phyloP scores from a whole-genome alignment of 2,329 filamentous ascomycete genomes.

The Pestalotiopsis fici region DNA sequence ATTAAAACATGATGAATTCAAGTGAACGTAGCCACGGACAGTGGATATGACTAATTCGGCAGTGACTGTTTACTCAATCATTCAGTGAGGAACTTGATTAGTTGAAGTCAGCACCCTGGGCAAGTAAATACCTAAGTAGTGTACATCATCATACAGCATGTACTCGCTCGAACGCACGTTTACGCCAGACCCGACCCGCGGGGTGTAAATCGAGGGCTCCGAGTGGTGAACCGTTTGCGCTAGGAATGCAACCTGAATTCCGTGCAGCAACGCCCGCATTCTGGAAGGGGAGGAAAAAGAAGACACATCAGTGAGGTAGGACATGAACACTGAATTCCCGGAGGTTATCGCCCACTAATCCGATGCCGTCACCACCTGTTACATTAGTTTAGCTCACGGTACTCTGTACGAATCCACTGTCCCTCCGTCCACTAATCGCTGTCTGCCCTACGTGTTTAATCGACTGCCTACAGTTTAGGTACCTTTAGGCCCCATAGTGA shows the following conservation, averaged over 20 bases:
- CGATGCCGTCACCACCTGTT: not conserved
- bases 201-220: not conserved
- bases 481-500: not conserved
- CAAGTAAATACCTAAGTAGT: not conserved
- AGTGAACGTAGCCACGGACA: too few relatives aligned
- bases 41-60: too few relatives aligned
- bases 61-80: too few relatives aligned
- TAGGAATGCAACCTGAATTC: not conserved
- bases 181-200: not conserved
- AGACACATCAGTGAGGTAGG: not conserved
- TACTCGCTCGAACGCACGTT: not conserved
- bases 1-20: too few relatives aligned
- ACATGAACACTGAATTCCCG: not conserved
- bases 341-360: not conserved
- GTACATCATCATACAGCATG: not conserved
- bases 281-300: too few relatives aligned
- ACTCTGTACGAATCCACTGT: not conserved
- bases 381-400: not conserved
- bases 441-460: not conserved
- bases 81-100: too few relatives aligned
- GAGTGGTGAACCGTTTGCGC: conserved; percentile 1
- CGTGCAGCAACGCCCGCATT: not conserved
- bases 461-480: not conserved
- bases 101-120: too few relatives aligned
- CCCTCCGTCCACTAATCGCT: not conserved